Evolutionary conservation across 108 stramenopile genomes (phyloP), one percentile per base, ranked within the genome.

Genomic region (Cyclotella distinguenda): DNA sequence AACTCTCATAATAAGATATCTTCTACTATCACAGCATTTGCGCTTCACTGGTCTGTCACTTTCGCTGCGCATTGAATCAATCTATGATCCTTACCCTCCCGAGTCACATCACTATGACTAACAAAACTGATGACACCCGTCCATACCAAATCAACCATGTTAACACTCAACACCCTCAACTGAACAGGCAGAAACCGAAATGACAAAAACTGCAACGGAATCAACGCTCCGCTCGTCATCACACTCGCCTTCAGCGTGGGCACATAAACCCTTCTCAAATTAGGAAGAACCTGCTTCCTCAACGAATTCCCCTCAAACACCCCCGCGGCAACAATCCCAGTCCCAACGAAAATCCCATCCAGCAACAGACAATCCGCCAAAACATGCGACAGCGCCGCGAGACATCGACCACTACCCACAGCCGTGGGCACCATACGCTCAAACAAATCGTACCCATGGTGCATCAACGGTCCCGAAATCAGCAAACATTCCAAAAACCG

Each of bases 141-240:
- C 90, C 90, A 91, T 15, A 85, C 46, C 38, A 91, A 68, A 60
- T 87, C 86, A 21, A 83, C 82, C 13, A 83, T 68, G 43, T 88
- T 91, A 71, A 91, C 85, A 50, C 80, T 80, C 54, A 88, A 61
- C 13, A 86, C 85, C 21, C 90, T 69, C 30, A 86, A 70, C 32
- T 70, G 56, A 8, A 88, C 61, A 0, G 90, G 85, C 12, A 91
- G 59, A 58, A 72, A 84, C 6, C 87, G 73, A 60, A 91, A 88
- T 25, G 76, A 83, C 12, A 85, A 33, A 64, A 88, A 83, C 59
- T 87, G 84, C 34, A 88, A 15, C 1, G 90, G 90, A 38, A 80
- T 55, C 19, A 88, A 58, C 2, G 62, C 44, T 7, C 61, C 9
- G 43, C 80, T 84, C 9, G 84, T 80, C 9, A 61, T 9, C 68